Evolutionary conservation across 2,329 filamentous ascomycete species (phyloP), one percentile per base, ranked within the genome.

Genomic region (Venturia asperata): DNA sequence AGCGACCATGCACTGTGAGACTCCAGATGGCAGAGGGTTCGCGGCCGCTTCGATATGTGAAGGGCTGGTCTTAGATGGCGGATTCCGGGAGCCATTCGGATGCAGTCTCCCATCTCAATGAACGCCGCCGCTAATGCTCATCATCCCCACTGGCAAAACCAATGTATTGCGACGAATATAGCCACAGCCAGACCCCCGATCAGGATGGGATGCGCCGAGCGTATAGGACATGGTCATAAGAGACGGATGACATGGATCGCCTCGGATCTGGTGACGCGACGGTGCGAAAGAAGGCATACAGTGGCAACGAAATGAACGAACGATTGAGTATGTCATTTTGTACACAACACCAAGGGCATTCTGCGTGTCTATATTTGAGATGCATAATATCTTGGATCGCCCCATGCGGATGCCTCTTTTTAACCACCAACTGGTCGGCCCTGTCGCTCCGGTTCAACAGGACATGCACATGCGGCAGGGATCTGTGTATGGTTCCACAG

Each of bases 91-190:
- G 49, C 49, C 49, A 55, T 2, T 55, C 5, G 49, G 6, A 34
- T 15, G 11, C 49, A 34, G 10, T 55, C 11, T 30, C 27, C 27
- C 49, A 55, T 55, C 24, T 55, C 27, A 5, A 27, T 2, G 27
- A 17, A 30, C 21, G 24, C 21, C 49, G 49, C 49, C 49, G 49
- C 49, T 55, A 55, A 30, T 55, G 24, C 49, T 55, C 49, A 55
- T 24, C 24, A 55, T 55, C 49, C 49, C 19, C 49, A 9, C 13
- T 34, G 24, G 49, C 24, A 55, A 24, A 34, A 4, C 49, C 49
- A 6, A 34, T 55, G 24, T 30, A 34, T 17, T 30, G 24, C 24
- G 24, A 19, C 27, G 49, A 17, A 5, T 34, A 17, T 10, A 17
- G 15, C 11, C 24, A 34, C 49, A 55, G 49, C 49, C 24, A 55